Evolutionary conservation across 768 basidiomycete species (phyloP).

Genomic region (Psilocybe azurescens): DNA sequence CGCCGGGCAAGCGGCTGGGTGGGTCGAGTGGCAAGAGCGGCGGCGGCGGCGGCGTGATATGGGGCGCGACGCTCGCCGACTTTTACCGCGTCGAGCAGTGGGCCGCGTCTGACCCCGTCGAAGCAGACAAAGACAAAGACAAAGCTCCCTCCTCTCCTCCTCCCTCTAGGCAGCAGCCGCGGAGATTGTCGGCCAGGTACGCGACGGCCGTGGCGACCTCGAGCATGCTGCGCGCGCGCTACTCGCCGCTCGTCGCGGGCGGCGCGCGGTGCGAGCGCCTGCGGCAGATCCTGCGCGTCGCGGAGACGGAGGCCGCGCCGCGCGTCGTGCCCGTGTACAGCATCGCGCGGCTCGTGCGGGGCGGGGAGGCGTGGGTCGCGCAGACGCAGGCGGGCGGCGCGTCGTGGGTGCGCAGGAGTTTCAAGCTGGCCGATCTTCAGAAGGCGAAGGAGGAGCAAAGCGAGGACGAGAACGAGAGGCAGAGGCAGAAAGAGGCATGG

Average conservation of each 20-base stretch:
- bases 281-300: neutral
- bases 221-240: slow-evolving; percentile 6
- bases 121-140: neutral
- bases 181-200: neutral
- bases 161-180: neutral
- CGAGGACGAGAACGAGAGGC: neutral
- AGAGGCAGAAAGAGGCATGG: slow-evolving; percentile 4
- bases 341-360: slow-evolving; percentile 5
- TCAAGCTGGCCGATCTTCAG: neutral
- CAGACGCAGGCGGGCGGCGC: neutral
- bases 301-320: slow-evolving; percentile 8
- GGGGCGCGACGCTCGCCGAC: slow-evolving; percentile 14
- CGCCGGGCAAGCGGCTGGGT: neutral
- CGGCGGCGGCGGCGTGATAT: neutral
- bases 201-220: neutral
- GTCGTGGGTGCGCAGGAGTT: slow-evolving; percentile 1
- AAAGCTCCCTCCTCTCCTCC: neutral
- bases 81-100: slow-evolving; percentile 2
- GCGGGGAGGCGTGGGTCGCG: slow-evolving; percentile 5
- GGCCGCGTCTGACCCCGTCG: neutral
- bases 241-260: neutral
- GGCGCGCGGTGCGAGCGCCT: neutral
- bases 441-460: neutral
- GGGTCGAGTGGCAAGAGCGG: too few relatives aligned
- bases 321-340: slow-evolving; percentile 9